phyloP scores from a whole-genome alignment of 495 filamentous ascomycete genomes.

The Pyronema omphalodes region DNA sequence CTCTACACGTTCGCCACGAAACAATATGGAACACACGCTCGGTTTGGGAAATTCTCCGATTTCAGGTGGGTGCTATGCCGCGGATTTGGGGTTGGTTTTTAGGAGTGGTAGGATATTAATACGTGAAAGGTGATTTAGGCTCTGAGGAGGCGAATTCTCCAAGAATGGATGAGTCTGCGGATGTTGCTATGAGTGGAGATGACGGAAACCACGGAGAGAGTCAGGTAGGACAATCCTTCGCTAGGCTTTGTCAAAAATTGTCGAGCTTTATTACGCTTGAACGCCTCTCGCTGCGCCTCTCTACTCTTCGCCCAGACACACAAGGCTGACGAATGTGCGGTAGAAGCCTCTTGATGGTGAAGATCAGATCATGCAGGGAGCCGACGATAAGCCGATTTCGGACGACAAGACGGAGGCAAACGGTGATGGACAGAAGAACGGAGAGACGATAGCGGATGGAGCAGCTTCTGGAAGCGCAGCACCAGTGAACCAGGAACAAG shows the following conservation, averaged over 20 bases:
- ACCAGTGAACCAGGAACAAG: slow-evolving; percentile 16
- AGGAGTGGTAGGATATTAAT: slow-evolving; percentile 13
- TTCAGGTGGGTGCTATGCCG: slow-evolving; percentile 10
- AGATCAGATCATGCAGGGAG: slow-evolving; percentile 24
- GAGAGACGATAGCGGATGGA: slow-evolving; percentile 4
- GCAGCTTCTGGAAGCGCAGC: slow-evolving; percentile 9
- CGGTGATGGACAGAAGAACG: slow-evolving; percentile 15
- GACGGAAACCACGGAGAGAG: slow-evolving; percentile 8
- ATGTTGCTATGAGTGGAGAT: slow-evolving; percentile 9
- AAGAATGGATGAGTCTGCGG: slow-evolving; percentile 4
- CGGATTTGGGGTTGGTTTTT: slow-evolving; percentile 13
- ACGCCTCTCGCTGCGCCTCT: slow-evolving; percentile 11
- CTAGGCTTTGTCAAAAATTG: slow-evolving; percentile 9
- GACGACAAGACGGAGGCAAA: not conserved
- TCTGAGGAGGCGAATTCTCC: not conserved
- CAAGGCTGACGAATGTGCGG: slow-evolving; percentile 9
- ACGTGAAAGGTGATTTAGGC: not conserved
- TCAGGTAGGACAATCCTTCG: slow-evolving; percentile 6
- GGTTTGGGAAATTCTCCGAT: slow-evolving; percentile 20
- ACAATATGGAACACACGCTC: slow-evolving; percentile 7
- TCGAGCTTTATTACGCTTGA: slow-evolving; percentile 6
- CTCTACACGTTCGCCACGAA: not conserved
- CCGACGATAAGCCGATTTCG: slow-evolving; percentile 26
- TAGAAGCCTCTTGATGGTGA: slow-evolving; percentile 15
- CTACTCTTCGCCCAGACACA: not conserved